A percentile compares a stretch with the other conserved stretches of the same genome.
These are phyloP conservation scores for Phalaenopsis hybrid DNA, from an alignment of 116 monocot genomes.

Conservation along the genomic window DNA sequence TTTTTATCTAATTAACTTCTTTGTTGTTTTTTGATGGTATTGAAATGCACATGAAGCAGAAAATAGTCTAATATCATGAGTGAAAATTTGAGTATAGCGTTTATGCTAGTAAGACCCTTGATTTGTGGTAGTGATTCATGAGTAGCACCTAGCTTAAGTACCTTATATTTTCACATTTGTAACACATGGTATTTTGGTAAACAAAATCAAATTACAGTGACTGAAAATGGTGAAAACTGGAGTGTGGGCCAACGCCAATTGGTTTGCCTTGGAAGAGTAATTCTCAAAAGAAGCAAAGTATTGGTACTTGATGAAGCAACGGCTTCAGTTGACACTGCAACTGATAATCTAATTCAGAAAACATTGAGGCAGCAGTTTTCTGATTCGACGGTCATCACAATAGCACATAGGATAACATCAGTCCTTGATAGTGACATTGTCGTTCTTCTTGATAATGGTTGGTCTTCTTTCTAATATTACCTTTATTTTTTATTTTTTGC, in stretches of 20 bases:
- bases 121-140: background rate
- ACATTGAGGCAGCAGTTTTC: slow-evolving; percentile 51
- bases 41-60: too few relatives aligned
- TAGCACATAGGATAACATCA: slow-evolving; percentile 72
- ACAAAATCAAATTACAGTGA: slow-evolving; percentile 35
- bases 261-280: slow-evolving; percentile 61
- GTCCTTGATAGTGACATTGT: slow-evolving; percentile 74
- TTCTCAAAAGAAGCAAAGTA: slow-evolving; percentile 55
- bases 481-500: too few relatives aligned
- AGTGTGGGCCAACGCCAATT: slow-evolving; percentile 75
- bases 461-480: background rate
- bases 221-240: slow-evolving; percentile 80
- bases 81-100: too few relatives aligned
- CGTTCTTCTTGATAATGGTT: slow-evolving; percentile 66
- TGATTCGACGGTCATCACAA: slow-evolving; percentile 57
- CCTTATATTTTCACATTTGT: background rate
- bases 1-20: background rate
- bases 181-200: background rate
- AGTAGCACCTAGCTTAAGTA: background rate
- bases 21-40: too few relatives aligned
- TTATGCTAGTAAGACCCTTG: too few relatives aligned
- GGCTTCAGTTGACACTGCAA: slow-evolving; percentile 76
- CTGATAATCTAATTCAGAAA: slow-evolving; percentile 65
- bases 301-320: slow-evolving; percentile 80
- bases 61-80: too few relatives aligned